Evolutionary conservation across 495 filamentous ascomycete genomes (phyloP).

Genomic region (Penicillium chermesinum): DNA sequence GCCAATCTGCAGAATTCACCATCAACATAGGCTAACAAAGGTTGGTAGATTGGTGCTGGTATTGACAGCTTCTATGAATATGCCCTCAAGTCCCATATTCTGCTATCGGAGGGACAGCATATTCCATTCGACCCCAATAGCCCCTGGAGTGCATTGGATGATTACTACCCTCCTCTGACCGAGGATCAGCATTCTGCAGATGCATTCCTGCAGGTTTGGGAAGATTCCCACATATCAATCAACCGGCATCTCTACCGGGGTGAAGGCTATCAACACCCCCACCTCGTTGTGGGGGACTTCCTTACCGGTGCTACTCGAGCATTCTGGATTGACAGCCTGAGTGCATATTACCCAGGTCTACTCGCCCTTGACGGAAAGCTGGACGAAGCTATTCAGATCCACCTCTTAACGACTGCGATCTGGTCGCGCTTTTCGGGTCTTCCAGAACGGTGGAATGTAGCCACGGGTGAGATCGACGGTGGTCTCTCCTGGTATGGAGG

Average conservation of each 20-base stretch:
- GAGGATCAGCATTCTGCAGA: slow-evolving; percentile 66
- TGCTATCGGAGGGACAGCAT: slow-evolving; percentile 63
- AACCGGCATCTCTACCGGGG: slow-evolving; percentile 75
- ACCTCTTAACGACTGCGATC: slow-evolving; percentile 82
- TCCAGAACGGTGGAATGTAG: slow-evolving; percentile 88
- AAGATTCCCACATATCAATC: slow-evolving; percentile 76
- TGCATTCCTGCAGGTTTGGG: slow-evolving; percentile 78
- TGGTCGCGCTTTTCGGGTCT: slow-evolving; percentile 92
- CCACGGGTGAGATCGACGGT: slow-evolving; percentile 77
- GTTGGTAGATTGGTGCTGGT: slow-evolving; percentile 74
- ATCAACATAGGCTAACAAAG: slow-evolving; percentile 11
- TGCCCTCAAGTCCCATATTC: slow-evolving; percentile 85
- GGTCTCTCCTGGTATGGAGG: slow-evolving; percentile 93
- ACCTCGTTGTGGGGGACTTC: slow-evolving; percentile 86
- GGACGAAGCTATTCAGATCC: slow-evolving; percentile 83
- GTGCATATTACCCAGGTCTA: slow-evolving; percentile 92
- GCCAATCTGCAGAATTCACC: background rate
- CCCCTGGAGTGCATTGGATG: slow-evolving; percentile 35
- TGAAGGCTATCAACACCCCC: slow-evolving; percentile 70
- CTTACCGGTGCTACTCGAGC: slow-evolving; percentile 75
- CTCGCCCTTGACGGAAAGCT: slow-evolving; percentile 80
- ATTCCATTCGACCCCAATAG: slow-evolving; percentile 27
- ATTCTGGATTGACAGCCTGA: slow-evolving; percentile 93
- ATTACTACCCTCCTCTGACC: slow-evolving; percentile 52
- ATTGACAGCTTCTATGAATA: slow-evolving; percentile 99